phyloP scores from a whole-genome alignment of 768 basidiomycete species.

The Lentinula aciculospora region DNA sequence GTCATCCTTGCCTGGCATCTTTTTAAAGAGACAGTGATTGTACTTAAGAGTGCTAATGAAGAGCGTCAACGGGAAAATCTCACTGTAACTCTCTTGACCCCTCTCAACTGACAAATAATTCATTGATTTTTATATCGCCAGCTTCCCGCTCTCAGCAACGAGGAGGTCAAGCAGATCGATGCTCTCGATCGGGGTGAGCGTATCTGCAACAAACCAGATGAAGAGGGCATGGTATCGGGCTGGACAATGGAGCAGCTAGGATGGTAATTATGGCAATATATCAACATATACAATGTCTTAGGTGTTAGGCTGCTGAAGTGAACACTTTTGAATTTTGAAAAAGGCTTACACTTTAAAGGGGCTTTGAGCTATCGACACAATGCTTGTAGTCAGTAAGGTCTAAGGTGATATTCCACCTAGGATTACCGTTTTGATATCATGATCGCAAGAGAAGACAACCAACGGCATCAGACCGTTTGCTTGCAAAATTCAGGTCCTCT shows the following conservation, averaged over 20 bases:
- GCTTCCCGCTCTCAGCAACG: conserved; percentile 23
- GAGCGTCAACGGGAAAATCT: conserved; percentile 47
- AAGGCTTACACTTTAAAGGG: too few relatives aligned
- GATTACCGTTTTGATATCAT: too few relatives aligned
- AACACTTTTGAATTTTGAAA: too few relatives aligned
- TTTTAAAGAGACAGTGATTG: conserved; percentile 33
- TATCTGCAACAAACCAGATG: conserved; percentile 24
- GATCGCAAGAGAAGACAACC: too few relatives aligned
- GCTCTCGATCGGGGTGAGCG: conserved; percentile 26
- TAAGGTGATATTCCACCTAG: too few relatives aligned
- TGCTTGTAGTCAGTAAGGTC: too few relatives aligned
- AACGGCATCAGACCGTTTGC: too few relatives aligned
- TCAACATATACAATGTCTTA: too few relatives aligned
- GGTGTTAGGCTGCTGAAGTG: too few relatives aligned
- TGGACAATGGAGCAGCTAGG: conserved; percentile 35
- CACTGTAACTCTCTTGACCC: conserved; percentile 27
- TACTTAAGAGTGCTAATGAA: conserved; percentile 43
- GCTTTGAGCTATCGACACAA: too few relatives aligned
- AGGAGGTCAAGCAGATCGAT: conserved; percentile 26
- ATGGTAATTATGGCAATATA: too few relatives aligned
- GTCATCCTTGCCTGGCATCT: conserved; percentile 49
- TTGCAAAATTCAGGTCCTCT: too few relatives aligned
- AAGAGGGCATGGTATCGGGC: conserved; percentile 24
- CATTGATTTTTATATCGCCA: conserved; percentile 6
- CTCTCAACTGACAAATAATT: neutral